Conservation (phyloP, 768 basidiomycete genomes). For the Amanita phalloides region DNA sequence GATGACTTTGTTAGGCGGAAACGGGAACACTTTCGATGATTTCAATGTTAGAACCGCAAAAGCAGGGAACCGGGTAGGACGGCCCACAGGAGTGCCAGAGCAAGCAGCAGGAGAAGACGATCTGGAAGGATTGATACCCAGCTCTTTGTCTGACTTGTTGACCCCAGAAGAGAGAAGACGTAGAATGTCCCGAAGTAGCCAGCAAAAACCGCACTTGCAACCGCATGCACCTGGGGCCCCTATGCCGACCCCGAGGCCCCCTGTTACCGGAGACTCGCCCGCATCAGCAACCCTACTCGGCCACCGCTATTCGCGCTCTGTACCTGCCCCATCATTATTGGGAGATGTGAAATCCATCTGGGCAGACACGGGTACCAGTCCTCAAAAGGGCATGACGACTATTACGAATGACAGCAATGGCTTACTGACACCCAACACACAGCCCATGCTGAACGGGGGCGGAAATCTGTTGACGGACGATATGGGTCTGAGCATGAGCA, state of each 20-base stretch:
- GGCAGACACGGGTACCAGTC: constrained; percentile 38
- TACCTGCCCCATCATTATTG: constrained; percentile 66
- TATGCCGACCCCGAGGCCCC: constrained; percentile 4
- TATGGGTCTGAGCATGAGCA: constrained; percentile 23
- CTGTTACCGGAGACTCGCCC: constrained; percentile 1
- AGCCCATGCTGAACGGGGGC: constrained; percentile 13
- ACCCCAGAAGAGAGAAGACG: constrained; percentile 82
- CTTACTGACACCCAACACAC: constrained; percentile 37
- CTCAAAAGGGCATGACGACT: constrained; percentile 12
- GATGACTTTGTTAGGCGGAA: constrained; percentile 31
- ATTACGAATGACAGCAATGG: constrained; percentile 36
- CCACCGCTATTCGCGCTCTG: constrained; percentile 76
- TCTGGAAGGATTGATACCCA: constrained; percentile 82
- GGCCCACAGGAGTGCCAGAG: constrained; percentile 18
- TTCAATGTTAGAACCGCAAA: constrained; percentile 6
- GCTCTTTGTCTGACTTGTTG: constrained; percentile 78
- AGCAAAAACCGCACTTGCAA: constrained; percentile 9
- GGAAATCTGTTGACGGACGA: constrained; percentile 17
- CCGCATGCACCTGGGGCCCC: neutral
- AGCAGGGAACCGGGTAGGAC: constrained; percentile 9
- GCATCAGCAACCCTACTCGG: constrained; percentile 9
- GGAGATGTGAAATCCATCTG: constrained; percentile 76
- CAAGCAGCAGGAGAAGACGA: constrained; percentile 62
- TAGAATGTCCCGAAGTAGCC: constrained; percentile 65
- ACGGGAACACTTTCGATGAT: constrained; percentile 29